Base-by-base conservation (phyloP, 176 grass and related monocot species). In the Lolium rigidum region DNA sequence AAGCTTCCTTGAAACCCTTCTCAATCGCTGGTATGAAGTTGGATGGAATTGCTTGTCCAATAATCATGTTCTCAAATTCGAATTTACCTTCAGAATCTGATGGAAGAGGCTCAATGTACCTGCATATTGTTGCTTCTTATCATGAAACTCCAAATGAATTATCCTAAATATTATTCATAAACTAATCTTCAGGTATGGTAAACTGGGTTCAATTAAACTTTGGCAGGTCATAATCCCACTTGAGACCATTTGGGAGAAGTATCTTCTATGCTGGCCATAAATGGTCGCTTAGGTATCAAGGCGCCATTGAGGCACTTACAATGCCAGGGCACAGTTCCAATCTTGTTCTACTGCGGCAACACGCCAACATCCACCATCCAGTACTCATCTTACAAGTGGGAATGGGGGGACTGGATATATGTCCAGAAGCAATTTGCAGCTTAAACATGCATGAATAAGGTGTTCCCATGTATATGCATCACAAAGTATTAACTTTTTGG, bases 11-110 rank as follows among this genome's bases (percentile, higher is more conserved):
- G 74, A 95, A 95, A 55, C 97, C 97, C 87, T 98, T 98, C 76
- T 98, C 97, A 83, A 98, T 98, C 20, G 97, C 97, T 54, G 93
- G 96, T 81, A 98, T 90, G 51, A 98, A 98, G 67, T 92, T 94
- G 46, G 93, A 95, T 35, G 93, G 97, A 87, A 98, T 83, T 82
- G 90, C 97, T 94, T 98, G 94, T 51, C 93, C 97, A 37, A 95
- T 95, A 74, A 98, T 90, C 80, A 91, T 82, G 80, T 98, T 98
- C 21, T 95, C 97, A 86, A 98, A 98, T 89, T 95, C 94, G 64
- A 98, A 95, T 87, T 98, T 98, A 76, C 81, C 56, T 21, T 89
- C 83, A 48, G 87, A 88, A 48, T 67, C 92, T 88, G 90, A 75
- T 46, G 91, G 97, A 89, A 95, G 90, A 70, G 97, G 97, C 77